A percentile compares a stretch with the other conserved stretches of the same genome.
phyloP scores from a whole-genome alignment of 257 asterid species.

The Rauvolfia tetraphylla region DNA sequence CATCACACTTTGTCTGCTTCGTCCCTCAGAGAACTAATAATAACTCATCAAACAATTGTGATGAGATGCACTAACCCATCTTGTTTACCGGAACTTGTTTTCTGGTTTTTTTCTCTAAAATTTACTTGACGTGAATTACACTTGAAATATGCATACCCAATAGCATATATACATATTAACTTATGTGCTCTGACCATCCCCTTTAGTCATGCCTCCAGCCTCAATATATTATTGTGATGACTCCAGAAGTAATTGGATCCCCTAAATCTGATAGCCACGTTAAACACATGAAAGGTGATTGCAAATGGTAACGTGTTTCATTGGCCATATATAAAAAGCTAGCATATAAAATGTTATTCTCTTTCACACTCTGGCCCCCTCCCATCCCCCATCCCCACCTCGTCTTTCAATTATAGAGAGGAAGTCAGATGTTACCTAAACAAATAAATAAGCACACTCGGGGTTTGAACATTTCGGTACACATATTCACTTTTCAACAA shows the following conservation, averaged over 20 bases:
- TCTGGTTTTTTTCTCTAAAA: not conserved
- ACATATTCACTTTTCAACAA: conserved; percentile 4
- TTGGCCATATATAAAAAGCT: not conserved
- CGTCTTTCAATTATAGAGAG: not conserved
- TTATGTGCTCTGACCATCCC: no score
- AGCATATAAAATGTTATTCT: not conserved
- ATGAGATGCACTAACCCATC: not conserved
- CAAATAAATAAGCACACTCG: not conserved
- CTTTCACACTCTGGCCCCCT: not conserved
- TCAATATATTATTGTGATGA: no score
- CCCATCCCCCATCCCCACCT: not conserved
- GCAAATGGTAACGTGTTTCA: not conserved
- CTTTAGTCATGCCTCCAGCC: no score
- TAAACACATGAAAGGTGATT: conserved; percentile 11
- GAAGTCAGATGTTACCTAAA: not conserved
- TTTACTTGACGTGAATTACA: not conserved
- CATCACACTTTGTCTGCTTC: not conserved
- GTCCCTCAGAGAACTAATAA: not conserved
- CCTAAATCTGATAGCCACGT: not conserved
- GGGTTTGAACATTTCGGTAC: not conserved
- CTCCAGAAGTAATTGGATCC: no score
- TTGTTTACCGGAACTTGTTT: no score
- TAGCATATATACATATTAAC: no score
- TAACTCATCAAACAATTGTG: not conserved
- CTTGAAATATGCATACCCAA: no score